phyloP scores from a whole-genome alignment of 2,329 filamentous ascomycete species.

The Lasiodiplodia hormozganensis region DNA sequence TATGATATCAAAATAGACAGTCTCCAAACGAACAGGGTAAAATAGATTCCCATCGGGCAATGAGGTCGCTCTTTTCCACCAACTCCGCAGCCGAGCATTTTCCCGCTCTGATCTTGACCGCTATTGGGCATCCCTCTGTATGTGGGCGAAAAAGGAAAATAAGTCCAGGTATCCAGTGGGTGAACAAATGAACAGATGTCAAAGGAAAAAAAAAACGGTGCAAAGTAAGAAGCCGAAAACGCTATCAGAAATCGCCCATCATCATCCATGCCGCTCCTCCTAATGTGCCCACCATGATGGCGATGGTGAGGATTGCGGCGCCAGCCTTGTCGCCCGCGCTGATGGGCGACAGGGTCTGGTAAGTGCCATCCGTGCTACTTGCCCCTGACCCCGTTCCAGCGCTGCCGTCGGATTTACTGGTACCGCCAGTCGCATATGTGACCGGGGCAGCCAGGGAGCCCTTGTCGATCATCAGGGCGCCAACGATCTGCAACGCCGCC shows the following conservation, averaged over 20 bases:
- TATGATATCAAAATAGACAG: constrained; percentile 17
- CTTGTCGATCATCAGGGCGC: constrained; percentile 52
- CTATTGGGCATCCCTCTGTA: constrained; percentile 9
- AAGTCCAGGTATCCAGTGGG: constrained; percentile 25
- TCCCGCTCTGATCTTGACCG: constrained; percentile 4
- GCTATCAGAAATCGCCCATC: constrained; percentile 27
- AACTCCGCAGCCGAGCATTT: constrained; percentile 21
- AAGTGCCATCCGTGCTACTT: constrained; percentile 18
- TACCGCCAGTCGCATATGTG: constrained; percentile 59
- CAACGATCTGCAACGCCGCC: constrained; percentile 57
- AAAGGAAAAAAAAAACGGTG: constrained; percentile 14
- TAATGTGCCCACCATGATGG: constrained; percentile 19
- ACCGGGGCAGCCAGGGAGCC: constrained; percentile 49
- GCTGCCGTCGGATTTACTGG: constrained; percentile 53
- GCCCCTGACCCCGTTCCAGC: constrained; percentile 41
- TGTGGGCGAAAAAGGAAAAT: constrained; percentile 1
- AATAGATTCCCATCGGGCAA: background rate
- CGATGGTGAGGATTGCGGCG: constrained; percentile 41
- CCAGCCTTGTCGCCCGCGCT: constrained; percentile 51
- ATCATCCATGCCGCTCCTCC: constrained; percentile 37
- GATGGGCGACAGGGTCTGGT: constrained; percentile 36
- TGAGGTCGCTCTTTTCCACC: constrained; percentile 13
- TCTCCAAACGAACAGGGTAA: constrained; percentile 13
- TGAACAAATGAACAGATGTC: constrained; percentile 3
- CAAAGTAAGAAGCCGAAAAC: background rate